A percentile compares a stretch with the other conserved stretches of the same genome.
phyloP scores from a whole-genome alignment of 2,329 filamentous ascomycete genomes.

The Trichoderma guizhouense region DNA sequence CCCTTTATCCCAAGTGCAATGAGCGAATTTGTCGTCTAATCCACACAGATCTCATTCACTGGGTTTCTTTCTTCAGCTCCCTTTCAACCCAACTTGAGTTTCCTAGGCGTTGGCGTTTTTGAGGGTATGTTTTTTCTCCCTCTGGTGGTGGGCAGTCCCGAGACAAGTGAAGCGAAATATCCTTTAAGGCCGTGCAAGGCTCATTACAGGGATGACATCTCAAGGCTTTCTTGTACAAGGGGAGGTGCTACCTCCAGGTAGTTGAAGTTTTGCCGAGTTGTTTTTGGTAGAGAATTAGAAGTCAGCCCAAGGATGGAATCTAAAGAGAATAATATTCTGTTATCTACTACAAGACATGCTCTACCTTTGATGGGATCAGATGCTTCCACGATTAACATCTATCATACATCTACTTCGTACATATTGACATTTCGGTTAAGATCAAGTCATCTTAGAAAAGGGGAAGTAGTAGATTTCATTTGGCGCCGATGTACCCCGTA shows the following conservation, averaged over 20 bases:
- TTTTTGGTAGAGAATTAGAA: constrained; percentile 20
- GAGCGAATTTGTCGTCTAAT: background rate
- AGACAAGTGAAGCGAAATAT: constrained; percentile 4
- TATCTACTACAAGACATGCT: background rate
- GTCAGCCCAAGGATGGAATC: constrained; percentile 12
- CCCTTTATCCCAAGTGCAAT: background rate
- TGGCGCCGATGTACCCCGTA: constrained; percentile 20
- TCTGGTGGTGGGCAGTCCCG: background rate
- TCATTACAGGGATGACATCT: background rate
- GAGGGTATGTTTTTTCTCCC: constrained; percentile 3
- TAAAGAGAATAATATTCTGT: constrained; percentile 9
- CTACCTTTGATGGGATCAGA: background rate
- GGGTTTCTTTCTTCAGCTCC: background rate
- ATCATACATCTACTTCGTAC: no score
- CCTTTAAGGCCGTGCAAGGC: background rate
- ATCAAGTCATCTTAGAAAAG: background rate
- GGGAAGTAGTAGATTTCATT: constrained; percentile 14
- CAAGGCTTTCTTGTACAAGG: background rate
- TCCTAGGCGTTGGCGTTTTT: constrained; percentile 33
- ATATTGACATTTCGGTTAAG: background rate
- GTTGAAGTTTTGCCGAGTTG: background rate
- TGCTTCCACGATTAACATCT: background rate
- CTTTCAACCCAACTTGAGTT: constrained; percentile 24
- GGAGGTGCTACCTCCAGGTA: background rate
- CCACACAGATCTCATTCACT: background rate